These are phyloP conservation scores for Setaria italica DNA, from an alignment of 202 grass and related monocot species.

Conservation along the genomic window DNA sequence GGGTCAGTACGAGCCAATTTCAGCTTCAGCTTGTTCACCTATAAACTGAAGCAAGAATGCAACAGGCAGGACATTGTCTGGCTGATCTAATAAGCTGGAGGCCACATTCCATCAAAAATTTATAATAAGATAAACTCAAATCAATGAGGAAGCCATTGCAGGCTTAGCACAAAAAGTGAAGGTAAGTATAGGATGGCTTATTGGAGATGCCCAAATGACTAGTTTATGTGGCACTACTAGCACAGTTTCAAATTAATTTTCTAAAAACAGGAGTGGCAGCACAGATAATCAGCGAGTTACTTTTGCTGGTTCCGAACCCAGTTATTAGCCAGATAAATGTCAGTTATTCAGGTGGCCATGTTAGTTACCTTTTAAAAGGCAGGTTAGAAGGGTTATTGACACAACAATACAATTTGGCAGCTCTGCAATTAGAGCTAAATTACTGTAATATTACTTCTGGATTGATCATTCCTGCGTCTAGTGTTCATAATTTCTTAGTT, in stretches of 20 bases:
- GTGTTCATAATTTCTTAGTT: neutral
- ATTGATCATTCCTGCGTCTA: neutral
- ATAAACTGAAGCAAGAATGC: neutral
- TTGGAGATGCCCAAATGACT: neutral
- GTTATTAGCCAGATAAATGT: neutral
- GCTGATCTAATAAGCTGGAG: neutral
- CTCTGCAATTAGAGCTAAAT: neutral
- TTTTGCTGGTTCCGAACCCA: neutral
- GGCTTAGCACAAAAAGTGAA: neutral
- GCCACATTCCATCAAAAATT: neutral
- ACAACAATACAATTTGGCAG: neutral
- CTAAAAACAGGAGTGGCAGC: neutral
- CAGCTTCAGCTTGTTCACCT: neutral
- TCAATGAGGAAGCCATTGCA: neutral
- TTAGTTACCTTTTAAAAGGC: neutral
- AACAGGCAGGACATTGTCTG: neutral
- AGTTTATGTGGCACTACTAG: neutral
- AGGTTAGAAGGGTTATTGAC: neutral
- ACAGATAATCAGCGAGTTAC: neutral
- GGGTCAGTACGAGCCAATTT: constrained; percentile 6
- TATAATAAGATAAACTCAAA: constrained; percentile 1
- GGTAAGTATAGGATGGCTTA: neutral
- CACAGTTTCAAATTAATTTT: neutral
- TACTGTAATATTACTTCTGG: neutral
- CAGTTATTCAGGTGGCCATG: neutral